Conservation (phyloP, 176 grass and related monocot genomes). For the Oryza longistaminata region DNA sequence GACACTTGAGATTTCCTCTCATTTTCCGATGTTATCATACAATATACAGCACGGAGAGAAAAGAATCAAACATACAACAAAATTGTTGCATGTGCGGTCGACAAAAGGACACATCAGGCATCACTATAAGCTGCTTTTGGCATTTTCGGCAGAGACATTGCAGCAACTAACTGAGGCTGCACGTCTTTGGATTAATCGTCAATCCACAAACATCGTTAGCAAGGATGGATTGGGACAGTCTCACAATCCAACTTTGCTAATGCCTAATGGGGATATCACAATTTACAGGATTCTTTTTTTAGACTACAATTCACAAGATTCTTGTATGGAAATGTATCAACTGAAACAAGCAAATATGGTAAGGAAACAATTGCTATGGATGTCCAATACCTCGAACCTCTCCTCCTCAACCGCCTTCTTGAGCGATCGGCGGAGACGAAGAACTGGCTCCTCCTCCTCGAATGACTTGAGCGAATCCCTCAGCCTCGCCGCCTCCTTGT, state of each 20-base stretch:
- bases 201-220: not conserved
- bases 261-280: not conserved
- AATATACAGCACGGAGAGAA: not conserved
- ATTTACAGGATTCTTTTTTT: not conserved
- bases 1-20: not conserved
- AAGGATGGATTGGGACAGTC: not conserved
- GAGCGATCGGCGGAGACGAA: conserved; percentile 57
- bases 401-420: conserved; percentile 63
- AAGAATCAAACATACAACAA: not conserved
- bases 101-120: not conserved
- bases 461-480: conserved; percentile 71
- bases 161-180: conserved; percentile 14
- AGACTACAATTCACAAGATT: too few species aligned
- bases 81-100: not conserved
- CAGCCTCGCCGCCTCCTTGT: conserved; percentile 77
- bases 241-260: not conserved
- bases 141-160: not conserved
- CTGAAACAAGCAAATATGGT: not conserved
- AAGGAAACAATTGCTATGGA: not conserved
- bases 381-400: conserved; percentile 60
- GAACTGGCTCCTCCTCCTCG: conserved; percentile 68
- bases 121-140: not conserved
- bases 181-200: not conserved
- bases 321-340: not conserved
- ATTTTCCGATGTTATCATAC: not conserved